Base-by-base conservation (phyloP, 768 basidiomycete genomes). In the Fomitopsis pulvina region DNA sequence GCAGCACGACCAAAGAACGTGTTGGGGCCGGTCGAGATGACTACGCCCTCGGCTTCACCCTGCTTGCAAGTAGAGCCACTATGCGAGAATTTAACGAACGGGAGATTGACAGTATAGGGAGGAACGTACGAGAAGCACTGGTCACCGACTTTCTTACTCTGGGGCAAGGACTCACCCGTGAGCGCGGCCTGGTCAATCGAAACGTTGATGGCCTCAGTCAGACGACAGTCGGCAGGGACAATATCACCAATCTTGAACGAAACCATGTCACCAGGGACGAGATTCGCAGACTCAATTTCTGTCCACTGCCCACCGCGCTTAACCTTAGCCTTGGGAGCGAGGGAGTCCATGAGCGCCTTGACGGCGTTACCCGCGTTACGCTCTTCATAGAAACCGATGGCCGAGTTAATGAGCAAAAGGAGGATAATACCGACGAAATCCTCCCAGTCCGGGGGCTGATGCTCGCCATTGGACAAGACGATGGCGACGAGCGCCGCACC, bases 181-280 rank as follows among this genome's bases (percentile, higher is more conserved):
- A 98, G 81, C 50, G 94, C 95, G 54, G 95, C 95, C 75, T 97
- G 94, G 68, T 98, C 95, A 63, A 97, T 97, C 30, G 92, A 95
- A 32, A 98, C 89, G 71, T 97, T 96, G 80, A 97, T 83, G 47
- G 94, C 83, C 66, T 98, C 95, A 6, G 85, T 87, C 52, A 98
- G 85, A 78, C 94, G 92, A 71, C 94, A 96, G 65, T 97, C 95
- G 54, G 93, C 94, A 47, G 95, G 92, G 52, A 97, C 95, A 56
- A 98, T 89, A 62, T 97, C 95, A 74, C 95, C 95, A 68, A 97
- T 97, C 73, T 98, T 98, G 91, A 97, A 98, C 3, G 92, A 76
- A 52, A 98, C 72, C 78, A 96, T 87, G 63, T 98, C 95, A 65
- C 94, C 95, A 44, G 95, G 95, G 29, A 96, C 93, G 47, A 98